Conservation (phyloP, 2,329 filamentous ascomycete genomes). For the Chrysoporthe puriensis region DNA sequence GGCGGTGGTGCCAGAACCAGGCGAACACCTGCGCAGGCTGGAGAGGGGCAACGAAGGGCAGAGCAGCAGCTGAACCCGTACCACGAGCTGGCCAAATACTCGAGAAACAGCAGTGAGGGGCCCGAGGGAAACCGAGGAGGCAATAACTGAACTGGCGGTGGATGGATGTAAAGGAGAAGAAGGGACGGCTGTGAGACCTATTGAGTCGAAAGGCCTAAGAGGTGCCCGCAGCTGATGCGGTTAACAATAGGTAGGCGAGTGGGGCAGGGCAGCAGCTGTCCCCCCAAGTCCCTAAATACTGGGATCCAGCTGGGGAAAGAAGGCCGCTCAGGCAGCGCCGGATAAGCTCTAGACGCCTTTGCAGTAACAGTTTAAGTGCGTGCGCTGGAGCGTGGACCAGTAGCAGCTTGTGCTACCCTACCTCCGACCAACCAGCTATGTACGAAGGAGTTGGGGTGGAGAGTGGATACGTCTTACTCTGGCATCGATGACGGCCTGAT, state of each 20-base stretch:
- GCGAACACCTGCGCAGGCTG: neutral
- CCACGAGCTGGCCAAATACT: neutral
- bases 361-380: neutral
- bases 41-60: conserved; percentile 13
- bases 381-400: neutral
- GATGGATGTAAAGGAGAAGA: neutral
- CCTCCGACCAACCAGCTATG: neutral
- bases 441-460: too few species aligned
- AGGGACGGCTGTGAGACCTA: neutral
- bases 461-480: neutral
- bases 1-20: conserved; percentile 7
- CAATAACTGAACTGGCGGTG: neutral
- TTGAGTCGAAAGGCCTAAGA: neutral
- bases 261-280: neutral
- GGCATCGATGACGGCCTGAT: neutral
- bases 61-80: neutral
- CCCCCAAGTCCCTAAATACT: neutral
- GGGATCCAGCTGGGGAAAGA: neutral
- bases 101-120: neutral
- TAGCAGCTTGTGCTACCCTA: neutral
- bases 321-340: conserved; percentile 3
- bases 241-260: neutral
- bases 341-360: neutral
- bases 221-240: neutral
- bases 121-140: neutral